Percentiles rank a stretch among this genome's conserved stretches.
These are phyloP conservation scores for Enteropsectra breve DNA, from an alignment of 371 early-diverging fungal species.

Conservation along the genomic window DNA sequence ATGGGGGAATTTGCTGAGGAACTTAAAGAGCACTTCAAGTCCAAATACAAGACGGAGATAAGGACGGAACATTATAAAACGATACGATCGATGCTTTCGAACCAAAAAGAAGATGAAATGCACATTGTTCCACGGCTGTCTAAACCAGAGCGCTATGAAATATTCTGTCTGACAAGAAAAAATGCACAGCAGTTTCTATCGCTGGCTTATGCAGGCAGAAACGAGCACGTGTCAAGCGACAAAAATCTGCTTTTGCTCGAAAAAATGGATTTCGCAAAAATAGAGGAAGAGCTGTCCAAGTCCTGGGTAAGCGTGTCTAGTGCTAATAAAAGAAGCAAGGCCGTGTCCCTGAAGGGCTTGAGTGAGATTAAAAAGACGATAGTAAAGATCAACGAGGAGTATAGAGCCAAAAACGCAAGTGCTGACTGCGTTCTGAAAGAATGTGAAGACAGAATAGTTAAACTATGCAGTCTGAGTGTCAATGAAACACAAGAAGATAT, in stretches of 20 bases:
- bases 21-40: background rate
- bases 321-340: slow-evolving; percentile 35
- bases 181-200: slow-evolving; percentile 30
- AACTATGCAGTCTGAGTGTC: slow-evolving; percentile 13
- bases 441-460: slow-evolving; percentile 32
- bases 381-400: slow-evolving; percentile 17
- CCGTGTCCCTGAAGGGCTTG: slow-evolving; percentile 18
- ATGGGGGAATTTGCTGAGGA: slow-evolving; percentile 12
- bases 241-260: slow-evolving; percentile 23
- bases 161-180: slow-evolving; percentile 33
- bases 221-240: slow-evolving; percentile 27
- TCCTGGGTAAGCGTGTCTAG: slow-evolving; percentile 5
- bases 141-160: slow-evolving; percentile 44
- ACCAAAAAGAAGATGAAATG: slow-evolving; percentile 12
- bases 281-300: slow-evolving; percentile 9
- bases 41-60: slow-evolving; percentile 18
- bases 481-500: slow-evolving; percentile 13
- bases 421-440: slow-evolving; percentile 18
- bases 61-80: slow-evolving; percentile 8
- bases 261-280: slow-evolving; percentile 9
- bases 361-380: slow-evolving; percentile 27
- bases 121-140: slow-evolving; percentile 33
- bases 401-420: background rate
- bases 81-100: slow-evolving; percentile 24
- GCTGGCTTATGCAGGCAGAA: background rate